Percentiles rank a stretch among this genome's conserved stretches.
phyloP scores from a whole-genome alignment of 2,329 filamentous ascomycete species.

The Dichotomopilus funicola region DNA sequence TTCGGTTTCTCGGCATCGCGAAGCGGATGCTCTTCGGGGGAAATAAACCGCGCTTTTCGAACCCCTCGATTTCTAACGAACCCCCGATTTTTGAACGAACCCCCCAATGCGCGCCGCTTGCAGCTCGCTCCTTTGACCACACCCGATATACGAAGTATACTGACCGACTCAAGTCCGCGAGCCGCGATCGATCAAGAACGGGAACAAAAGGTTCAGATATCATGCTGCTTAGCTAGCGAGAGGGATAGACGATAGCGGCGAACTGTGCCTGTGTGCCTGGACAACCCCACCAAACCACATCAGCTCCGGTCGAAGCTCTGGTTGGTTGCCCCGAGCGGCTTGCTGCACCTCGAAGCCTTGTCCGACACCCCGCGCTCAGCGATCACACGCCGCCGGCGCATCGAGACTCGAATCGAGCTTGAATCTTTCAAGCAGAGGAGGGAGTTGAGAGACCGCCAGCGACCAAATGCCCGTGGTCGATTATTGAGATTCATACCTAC shows the following conservation, averaged over 20 bases:
- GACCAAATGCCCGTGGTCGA: too few relatives aligned
- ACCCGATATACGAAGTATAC: too few relatives aligned
- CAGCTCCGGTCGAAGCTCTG: conserved; percentile 2
- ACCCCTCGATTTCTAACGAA: too few relatives aligned
- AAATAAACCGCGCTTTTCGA: too few relatives aligned
- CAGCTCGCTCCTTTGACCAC: too few relatives aligned
- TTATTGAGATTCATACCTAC: not conserved
- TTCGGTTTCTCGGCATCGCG: not conserved
- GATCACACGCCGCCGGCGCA: conserved; percentile 10
- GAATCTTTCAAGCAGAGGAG: not conserved
- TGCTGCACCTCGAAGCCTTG: conserved; percentile 7
- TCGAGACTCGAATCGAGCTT: not conserved
- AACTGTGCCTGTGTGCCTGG: not conserved
- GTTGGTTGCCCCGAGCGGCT: conserved; percentile 10
- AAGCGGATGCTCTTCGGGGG: too few relatives aligned
- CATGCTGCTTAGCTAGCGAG: not conserved
- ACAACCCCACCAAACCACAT: not conserved
- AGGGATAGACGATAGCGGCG: not conserved
- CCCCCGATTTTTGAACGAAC: too few relatives aligned
- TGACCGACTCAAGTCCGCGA: too few relatives aligned
- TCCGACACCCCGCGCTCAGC: conserved; percentile 9
- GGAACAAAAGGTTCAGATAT: too few relatives aligned
- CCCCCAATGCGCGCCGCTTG: too few relatives aligned
- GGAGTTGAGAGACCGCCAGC: not conserved
- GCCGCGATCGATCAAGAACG: too few relatives aligned